Evolutionary conservation across 192 early-diverging fungal genomes (phyloP).

Genomic region (Phycomyces blakesleeanus): DNA sequence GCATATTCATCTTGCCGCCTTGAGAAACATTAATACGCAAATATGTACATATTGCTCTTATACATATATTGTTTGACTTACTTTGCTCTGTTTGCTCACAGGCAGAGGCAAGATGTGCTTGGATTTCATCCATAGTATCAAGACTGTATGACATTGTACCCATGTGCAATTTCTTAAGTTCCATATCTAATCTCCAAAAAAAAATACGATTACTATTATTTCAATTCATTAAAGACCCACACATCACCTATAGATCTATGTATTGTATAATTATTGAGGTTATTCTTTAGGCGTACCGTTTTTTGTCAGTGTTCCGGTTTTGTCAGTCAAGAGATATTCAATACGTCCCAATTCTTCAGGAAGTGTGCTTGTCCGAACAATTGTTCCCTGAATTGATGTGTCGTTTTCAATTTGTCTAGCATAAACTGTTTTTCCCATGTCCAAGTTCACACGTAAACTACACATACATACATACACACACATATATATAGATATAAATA

Average conservation of each 20-base stretch:
- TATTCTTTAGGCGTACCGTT: slow-evolving; percentile 57
- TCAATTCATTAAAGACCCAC: too few species aligned
- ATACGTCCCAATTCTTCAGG: slow-evolving; percentile 95
- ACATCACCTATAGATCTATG: neutral
- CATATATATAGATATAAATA: slow-evolving; percentile 1
- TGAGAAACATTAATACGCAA: neutral
- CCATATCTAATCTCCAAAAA: slow-evolving; percentile 73
- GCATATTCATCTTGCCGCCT: slow-evolving; percentile 20
- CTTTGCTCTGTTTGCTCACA: slow-evolving; percentile 33
- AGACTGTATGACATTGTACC: slow-evolving; percentile 90
- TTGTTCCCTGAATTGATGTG: slow-evolving; percentile 73
- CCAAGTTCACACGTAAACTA: slow-evolving; percentile 87
- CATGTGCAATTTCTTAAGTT: slow-evolving; percentile 90
- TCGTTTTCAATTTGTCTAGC: slow-evolving; percentile 87
- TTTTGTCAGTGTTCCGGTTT: slow-evolving; percentile 92
- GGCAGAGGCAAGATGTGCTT: slow-evolving; percentile 57
- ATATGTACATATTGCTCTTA: too few species aligned
- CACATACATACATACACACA: neutral
- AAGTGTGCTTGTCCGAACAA: slow-evolving; percentile 91
- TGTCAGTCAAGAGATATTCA: slow-evolving; percentile 90
- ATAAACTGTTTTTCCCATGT: slow-evolving; percentile 97
- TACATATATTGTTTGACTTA: slow-evolving; percentile 28
- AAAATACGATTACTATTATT: neutral
- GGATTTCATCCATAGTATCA: slow-evolving; percentile 89
- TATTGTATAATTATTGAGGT: too few species aligned